Evolutionary conservation across 1,284 basidiomycete genomes (phyloP).

Genomic region (Papiliotrema nemorosa): DNA sequence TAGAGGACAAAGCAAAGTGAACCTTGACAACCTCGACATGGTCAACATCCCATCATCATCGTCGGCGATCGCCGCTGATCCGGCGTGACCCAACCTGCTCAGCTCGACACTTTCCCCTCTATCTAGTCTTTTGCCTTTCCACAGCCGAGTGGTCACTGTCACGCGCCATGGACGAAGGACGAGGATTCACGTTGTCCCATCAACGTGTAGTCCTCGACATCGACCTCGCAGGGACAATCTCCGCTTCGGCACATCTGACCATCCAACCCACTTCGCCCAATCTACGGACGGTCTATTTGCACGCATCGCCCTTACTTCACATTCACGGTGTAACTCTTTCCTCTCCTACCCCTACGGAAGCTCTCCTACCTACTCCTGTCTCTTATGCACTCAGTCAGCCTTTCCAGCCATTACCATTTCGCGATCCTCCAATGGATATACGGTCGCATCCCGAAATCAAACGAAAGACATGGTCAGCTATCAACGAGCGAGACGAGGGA

Average conservation of each 20-base stretch:
- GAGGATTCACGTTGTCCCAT: constrained; percentile 22
- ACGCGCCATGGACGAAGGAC: constrained; percentile 8
- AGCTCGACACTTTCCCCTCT: background rate
- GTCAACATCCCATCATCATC: background rate
- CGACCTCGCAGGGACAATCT: constrained; percentile 24
- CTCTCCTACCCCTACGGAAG: constrained; percentile 34
- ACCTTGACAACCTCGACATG: background rate
- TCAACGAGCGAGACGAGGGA: constrained; percentile 87
- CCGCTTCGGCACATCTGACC: constrained; percentile 44
- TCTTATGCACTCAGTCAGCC: constrained; percentile 66
- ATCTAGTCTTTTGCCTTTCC: too few relatives aligned
- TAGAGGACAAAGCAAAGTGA: background rate
- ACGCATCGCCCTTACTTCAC: constrained; percentile 40
- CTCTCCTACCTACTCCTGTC: constrained; percentile 61
- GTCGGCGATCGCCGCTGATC: too few relatives aligned
- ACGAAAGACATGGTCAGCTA: constrained; percentile 82
- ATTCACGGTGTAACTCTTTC: constrained; percentile 43
- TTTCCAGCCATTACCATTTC: constrained; percentile 32
- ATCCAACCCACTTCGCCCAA: constrained; percentile 41
- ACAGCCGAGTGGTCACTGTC: too few relatives aligned
- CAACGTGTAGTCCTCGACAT: constrained; percentile 47
- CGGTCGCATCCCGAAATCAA: constrained; percentile 91
- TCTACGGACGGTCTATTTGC: constrained; percentile 42
- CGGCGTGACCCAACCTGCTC: too few relatives aligned
- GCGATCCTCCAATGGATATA: constrained; percentile 60